Percentiles rank a stretch among this genome's conserved stretches.
Evolutionary conservation across 345 rosid genomes (phyloP).

Genomic region (Salix exigua): DNA sequence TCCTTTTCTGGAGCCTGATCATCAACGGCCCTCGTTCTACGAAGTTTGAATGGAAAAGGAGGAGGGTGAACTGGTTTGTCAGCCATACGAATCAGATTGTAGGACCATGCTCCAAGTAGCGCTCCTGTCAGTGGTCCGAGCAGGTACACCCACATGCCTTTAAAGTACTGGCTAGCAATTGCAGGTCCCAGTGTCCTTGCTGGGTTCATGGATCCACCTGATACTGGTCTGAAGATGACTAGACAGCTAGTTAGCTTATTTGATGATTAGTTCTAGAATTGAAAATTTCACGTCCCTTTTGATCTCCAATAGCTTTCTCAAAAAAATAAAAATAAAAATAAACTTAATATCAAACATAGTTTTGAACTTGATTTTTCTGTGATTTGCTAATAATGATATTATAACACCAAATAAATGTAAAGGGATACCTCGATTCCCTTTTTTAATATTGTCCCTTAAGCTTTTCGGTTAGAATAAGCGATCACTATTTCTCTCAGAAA

Average conservation of each 20-base stretch:
- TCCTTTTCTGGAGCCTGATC: conserved; percentile 12
- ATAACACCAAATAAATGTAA: too few relatives aligned
- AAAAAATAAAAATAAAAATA: too few relatives aligned
- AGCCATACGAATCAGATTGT: conserved; percentile 28
- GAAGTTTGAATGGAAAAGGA: conserved; percentile 23
- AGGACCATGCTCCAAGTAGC: conserved; percentile 38
- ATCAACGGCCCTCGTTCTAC: conserved; percentile 14
- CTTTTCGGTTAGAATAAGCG: too few relatives aligned
- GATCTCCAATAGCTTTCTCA: too few relatives aligned
- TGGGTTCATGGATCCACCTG: conserved; percentile 63
- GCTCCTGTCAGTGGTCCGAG: conserved; percentile 47
- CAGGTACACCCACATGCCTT: conserved; percentile 48
- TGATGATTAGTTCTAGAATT: not conserved
- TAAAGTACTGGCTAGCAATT: conserved; percentile 42
- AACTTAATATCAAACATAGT: too few relatives aligned
- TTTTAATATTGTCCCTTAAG: too few relatives aligned
- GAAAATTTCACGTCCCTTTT: too few relatives aligned
- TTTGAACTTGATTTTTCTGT: too few relatives aligned
- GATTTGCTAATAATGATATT: too few relatives aligned
- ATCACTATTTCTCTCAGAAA: too few relatives aligned
- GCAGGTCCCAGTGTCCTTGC: conserved; percentile 54
- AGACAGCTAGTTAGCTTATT: not conserved
- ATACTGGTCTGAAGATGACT: conserved; percentile 40
- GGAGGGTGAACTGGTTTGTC: conserved; percentile 29
- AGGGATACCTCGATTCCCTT: too few relatives aligned